Conservation (phyloP, 2,329 filamentous ascomycete genomes). For the Meredithiella fracta region DNA sequence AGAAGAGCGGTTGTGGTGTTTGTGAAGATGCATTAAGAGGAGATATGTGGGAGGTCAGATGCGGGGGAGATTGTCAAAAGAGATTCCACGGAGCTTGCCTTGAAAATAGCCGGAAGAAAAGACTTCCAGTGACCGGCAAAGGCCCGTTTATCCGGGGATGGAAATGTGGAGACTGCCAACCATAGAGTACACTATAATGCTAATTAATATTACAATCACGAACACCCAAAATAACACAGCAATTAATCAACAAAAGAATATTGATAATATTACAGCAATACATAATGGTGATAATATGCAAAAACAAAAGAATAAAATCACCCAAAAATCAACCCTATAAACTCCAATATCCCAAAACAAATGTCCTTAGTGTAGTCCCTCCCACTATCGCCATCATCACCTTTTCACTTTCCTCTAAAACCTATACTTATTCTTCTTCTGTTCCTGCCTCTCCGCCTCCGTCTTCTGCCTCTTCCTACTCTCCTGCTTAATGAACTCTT, state of each 20-base stretch:
- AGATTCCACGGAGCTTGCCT: conserved; percentile 10
- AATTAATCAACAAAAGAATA: background rate
- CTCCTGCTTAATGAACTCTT: conserved; percentile 90
- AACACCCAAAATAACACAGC: background rate
- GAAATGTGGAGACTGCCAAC: background rate
- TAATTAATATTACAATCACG: background rate
- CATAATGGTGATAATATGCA: conserved; percentile 1
- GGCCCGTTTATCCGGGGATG: conserved; percentile 10
- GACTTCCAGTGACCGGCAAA: background rate
- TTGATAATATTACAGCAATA: conserved; percentile 9
- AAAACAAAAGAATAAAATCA: conserved; percentile 5
- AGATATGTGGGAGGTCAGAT: conserved; percentile 8
- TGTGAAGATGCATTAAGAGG: conserved; percentile 1
- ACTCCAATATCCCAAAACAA: background rate
- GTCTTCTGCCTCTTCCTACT: conserved; percentile 78
- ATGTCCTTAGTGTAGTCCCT: conserved; percentile 4
- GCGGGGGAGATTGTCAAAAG: background rate
- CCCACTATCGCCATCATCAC: background rate
- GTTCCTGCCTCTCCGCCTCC: conserved; percentile 61
- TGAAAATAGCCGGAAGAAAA: background rate
- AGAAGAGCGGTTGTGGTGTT: background rate
- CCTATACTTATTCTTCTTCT: conserved; percentile 41
- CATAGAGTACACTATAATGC: background rate
- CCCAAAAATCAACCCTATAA: background rate
- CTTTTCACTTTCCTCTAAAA: conserved; percentile 23